Percentiles rank a stretch among this genome's conserved stretches.
Evolutionary conservation across 2,329 filamentous ascomycete genomes (phyloP).

Genomic region (Neofusicoccum ribis): DNA sequence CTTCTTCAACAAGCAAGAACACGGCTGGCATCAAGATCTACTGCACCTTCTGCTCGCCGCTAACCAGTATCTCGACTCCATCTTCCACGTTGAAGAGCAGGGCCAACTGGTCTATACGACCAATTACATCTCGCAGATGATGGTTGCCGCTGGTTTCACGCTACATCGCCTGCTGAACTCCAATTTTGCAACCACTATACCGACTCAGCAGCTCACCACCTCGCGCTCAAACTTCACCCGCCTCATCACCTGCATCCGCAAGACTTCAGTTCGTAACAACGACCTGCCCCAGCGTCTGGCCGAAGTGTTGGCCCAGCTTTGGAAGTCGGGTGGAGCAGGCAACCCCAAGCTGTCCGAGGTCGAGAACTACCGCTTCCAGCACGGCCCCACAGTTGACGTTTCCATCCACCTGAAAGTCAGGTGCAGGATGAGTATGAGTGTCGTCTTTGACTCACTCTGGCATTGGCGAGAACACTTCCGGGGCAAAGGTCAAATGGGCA

Average conservation of each 20-base stretch:
- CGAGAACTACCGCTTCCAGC: slow-evolving; percentile 15
- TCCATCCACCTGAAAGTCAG: slow-evolving; percentile 78
- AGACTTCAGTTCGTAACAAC: slow-evolving; percentile 73
- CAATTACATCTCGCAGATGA: slow-evolving; percentile 82
- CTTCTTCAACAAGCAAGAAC: slow-evolving; percentile 67
- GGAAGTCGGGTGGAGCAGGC: slow-evolving; percentile 59
- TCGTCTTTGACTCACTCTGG: slow-evolving; percentile 84
- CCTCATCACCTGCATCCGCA: slow-evolving; percentile 68
- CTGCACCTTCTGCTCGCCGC: slow-evolving; percentile 74
- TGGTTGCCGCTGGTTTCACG: slow-evolving; percentile 76
- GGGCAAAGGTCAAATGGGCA: slow-evolving; percentile 43
- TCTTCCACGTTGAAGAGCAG: slow-evolving; percentile 54
- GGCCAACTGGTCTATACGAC: slow-evolving; percentile 66
- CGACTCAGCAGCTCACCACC: slow-evolving; percentile 59
- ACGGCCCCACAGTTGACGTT: slow-evolving; percentile 55
- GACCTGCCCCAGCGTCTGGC: slow-evolving; percentile 78
- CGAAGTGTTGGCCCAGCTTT: slow-evolving; percentile 85
- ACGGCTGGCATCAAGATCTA: slow-evolving; percentile 58
- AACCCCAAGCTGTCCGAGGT: slow-evolving; percentile 13
- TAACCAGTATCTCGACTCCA: slow-evolving; percentile 64
- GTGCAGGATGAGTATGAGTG: slow-evolving; percentile 80
- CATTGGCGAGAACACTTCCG: slow-evolving; percentile 68
- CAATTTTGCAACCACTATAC: slow-evolving; percentile 65
- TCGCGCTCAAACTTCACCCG: slow-evolving; percentile 69
- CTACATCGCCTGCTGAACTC: slow-evolving; percentile 75